Evolutionary conservation across 176 grass and related monocot genomes (phyloP).

Genomic region (Oryza longistaminata): DNA sequence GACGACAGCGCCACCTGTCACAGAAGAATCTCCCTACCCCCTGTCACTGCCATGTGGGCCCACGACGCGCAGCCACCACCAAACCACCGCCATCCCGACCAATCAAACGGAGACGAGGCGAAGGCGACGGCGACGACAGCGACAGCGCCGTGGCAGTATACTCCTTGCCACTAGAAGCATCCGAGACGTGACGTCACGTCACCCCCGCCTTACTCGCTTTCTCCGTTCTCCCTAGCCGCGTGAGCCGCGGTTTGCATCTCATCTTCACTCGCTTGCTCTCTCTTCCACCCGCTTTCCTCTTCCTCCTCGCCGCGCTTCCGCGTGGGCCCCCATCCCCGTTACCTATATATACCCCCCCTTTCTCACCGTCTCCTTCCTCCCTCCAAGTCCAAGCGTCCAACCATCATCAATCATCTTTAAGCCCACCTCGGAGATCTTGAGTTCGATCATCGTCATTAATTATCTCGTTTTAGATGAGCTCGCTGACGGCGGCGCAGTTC

Average conservation of each 20-base stretch:
- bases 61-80: not conserved
- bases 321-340: not conserved
- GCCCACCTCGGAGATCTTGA: too few species aligned
- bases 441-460: too few species aligned
- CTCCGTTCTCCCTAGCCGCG: constrained; percentile 67
- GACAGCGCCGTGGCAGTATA: not conserved
- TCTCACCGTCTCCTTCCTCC: not conserved
- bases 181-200: not conserved
- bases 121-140: not conserved
- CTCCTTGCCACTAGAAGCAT: not conserved
- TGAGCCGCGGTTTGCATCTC: constrained; percentile 55
- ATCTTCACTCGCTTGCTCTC: constrained; percentile 22
- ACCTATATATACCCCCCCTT: constrained; percentile 24
- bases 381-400: not conserved
- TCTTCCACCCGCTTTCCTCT: constrained; percentile 13
- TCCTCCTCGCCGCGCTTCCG: constrained; percentile 12
- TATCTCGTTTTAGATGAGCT: not conserved
- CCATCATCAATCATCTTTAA: too few species aligned
- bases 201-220: constrained; percentile 26
- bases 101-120: not conserved
- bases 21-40: not conserved
- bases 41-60: not conserved
- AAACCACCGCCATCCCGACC: not conserved
- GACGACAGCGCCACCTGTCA: not conserved
- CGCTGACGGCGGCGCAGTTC: not conserved